Evolutionary conservation across 2,329 filamentous ascomycete genomes (phyloP), one percentile per base, ranked within the genome.

Genomic region (Fusarium oligoseptatum): DNA sequence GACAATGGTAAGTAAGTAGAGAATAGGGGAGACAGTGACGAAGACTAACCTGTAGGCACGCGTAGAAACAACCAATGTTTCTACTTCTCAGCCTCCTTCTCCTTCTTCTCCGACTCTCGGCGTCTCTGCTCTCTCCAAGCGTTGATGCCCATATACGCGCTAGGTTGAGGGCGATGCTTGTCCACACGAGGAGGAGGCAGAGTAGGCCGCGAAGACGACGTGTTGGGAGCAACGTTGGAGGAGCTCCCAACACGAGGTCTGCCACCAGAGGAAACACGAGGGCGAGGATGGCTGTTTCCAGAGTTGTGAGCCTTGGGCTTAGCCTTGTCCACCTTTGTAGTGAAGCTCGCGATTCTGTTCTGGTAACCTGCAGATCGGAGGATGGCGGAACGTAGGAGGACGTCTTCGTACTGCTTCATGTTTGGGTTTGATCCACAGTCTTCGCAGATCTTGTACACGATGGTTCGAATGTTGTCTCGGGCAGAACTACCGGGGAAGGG

Each of bases 61-160:
- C n/a, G 20, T 22, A 6, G 34, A 27, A 12, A 10, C 5, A 22
- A 3, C 4, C 8, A 3, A 2, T 14, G 3, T 2, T 4, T n/a
- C 37, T 10, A 70, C 5, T 48, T 29, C 11, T 39, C n/a, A 3
- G 27, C 6, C 8, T 36, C 22, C 2, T 37, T 34, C 7, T 37
- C 29, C 7, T 67, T 36, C n/a, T 17, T 32, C 3, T 36, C 27
- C 1, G 3, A 17, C 6, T 50, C 39, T 1, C 24, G 34, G 10
- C 8, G 10, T 29, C 63, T 39, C 48, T 73, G 63, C 12, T 74
- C 73, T 43, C 79, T 67, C 37, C 69, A 81, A 7, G 69, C 76
- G 48, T 81, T 82, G 1, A 82, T 76, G 4, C 80, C 80, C 11
- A 67, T 69, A 17, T 79, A 82, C 2, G 60, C 56, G 2, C 70